phyloP scores from a whole-genome alignment of 352 stramenopile genomes.

The Thalassiosira oceanica region DNA sequence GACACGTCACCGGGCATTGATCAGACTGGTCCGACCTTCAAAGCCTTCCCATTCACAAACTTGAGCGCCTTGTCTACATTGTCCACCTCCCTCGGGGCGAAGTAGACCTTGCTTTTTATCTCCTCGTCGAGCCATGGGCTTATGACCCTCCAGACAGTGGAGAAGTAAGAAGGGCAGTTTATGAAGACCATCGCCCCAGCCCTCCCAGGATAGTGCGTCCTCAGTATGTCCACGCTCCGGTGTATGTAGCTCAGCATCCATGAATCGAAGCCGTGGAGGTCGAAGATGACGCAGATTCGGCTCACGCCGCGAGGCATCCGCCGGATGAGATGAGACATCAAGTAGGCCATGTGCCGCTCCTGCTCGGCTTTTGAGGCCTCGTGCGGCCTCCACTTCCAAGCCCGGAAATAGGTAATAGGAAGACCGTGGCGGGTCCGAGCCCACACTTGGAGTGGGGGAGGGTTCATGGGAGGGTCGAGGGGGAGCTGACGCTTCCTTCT shows the following conservation, averaged over 20 bases:
- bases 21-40: too few relatives aligned
- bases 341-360: slow-evolving; percentile 2
- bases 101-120: slow-evolving; percentile 2
- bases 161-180: neutral
- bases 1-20: too few relatives aligned
- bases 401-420: too few relatives aligned
- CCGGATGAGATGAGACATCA: slow-evolving; percentile 1
- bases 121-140: slow-evolving; percentile 4
- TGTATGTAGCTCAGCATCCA: neutral
- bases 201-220: slow-evolving; percentile 3
- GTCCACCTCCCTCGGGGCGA: neutral
- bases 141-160: slow-evolving; percentile 2
- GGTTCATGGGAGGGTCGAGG: too few relatives aligned
- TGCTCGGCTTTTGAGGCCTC: neutral
- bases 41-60: slow-evolving; percentile 6
- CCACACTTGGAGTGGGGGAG: too few relatives aligned
- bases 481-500: too few relatives aligned
- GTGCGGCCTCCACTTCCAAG: slow-evolving; percentile 1
- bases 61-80: neutral
- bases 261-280: neutral
- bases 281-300: slow-evolving; percentile 8
- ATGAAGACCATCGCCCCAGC: slow-evolving; percentile 6
- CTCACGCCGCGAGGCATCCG: neutral
- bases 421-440: too few relatives aligned
- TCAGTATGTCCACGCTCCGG: slow-evolving; percentile 2